phyloP scores from a whole-genome alignment of 768 basidiomycete species.

The Leccinum sublutescens region DNA sequence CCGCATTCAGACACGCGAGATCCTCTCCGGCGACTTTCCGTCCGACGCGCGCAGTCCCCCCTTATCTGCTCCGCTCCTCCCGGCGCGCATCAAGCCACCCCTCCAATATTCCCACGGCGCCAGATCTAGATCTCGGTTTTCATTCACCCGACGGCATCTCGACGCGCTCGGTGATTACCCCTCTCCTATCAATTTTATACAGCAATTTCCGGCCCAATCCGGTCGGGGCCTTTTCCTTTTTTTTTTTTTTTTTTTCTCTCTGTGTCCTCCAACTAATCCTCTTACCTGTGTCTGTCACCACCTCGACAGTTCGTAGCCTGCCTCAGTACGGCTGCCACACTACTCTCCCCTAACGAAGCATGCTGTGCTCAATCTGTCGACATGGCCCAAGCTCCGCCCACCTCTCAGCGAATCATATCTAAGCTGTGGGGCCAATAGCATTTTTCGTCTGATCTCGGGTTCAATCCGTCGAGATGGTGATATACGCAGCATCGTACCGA shows the following conservation, averaged over 20 bases:
- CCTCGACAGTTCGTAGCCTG: neutral
- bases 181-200: neutral
- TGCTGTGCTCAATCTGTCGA: neutral
- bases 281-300: neutral
- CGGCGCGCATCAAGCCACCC: conserved; percentile 9
- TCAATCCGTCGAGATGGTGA: neutral
- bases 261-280: no score
- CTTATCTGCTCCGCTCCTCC: conserved; percentile 12
- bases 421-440: neutral
- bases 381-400: neutral
- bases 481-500: neutral
- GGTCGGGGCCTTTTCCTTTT: neutral
- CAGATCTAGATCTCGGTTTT: neutral
- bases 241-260: neutral
- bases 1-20: conserved; percentile 7
- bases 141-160: neutral
- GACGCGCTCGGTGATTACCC: neutral
- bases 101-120: neutral
- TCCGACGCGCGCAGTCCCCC: conserved; percentile 20
- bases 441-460: neutral
- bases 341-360: neutral
- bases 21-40: conserved; percentile 26
- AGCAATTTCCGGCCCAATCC: neutral
- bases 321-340: neutral
- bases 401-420: neutral